Percentiles rank a stretch among this genome's conserved stretches.
phyloP scores from a whole-genome alignment of 176 grass and related monocot genomes.

The Paspalum vaginatum region DNA sequence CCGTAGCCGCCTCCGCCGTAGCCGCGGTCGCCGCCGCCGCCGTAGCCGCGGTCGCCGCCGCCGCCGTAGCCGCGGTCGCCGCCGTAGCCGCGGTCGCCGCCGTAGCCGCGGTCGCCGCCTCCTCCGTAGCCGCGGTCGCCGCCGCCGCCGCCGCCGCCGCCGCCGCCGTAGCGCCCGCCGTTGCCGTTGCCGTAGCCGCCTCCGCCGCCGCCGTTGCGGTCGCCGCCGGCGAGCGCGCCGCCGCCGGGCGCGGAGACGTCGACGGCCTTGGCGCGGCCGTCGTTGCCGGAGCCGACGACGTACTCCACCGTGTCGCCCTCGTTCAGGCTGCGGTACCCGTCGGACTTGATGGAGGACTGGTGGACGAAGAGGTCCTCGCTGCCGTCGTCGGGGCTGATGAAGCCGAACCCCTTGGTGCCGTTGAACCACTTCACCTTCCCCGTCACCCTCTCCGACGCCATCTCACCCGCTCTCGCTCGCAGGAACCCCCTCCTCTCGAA shows the following conservation, averaged over 20 bases:
- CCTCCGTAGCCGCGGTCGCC: not conserved
- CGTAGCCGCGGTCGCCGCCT: not conserved
- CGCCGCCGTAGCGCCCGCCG: not conserved
- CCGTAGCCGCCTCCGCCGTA: not conserved
- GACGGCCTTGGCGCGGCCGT: slow-evolving; percentile 27
- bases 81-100: not conserved
- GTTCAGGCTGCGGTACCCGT: slow-evolving; percentile 33
- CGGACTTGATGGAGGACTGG: slow-evolving; percentile 34
- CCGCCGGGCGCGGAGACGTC: slow-evolving; percentile 37
- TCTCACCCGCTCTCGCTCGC: not conserved
- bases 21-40: not conserved
- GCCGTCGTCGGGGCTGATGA: slow-evolving; percentile 41
- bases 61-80: not conserved
- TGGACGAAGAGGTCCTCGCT: slow-evolving; percentile 40
- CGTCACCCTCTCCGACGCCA: not conserved
- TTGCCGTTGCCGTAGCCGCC: not conserved
- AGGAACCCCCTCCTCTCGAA: not conserved
- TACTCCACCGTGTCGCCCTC: slow-evolving; percentile 32
- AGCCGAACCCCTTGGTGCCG: slow-evolving; percentile 32
- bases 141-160: not conserved
- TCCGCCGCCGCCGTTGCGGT: not conserved
- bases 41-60: not conserved
- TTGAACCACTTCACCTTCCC: slow-evolving; percentile 47
- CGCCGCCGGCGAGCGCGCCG: not conserved
- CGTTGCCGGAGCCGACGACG: not conserved